Conservation (phyloP, 2,329 filamentous ascomycete genomes). For the Claviceps monticola region DNA sequence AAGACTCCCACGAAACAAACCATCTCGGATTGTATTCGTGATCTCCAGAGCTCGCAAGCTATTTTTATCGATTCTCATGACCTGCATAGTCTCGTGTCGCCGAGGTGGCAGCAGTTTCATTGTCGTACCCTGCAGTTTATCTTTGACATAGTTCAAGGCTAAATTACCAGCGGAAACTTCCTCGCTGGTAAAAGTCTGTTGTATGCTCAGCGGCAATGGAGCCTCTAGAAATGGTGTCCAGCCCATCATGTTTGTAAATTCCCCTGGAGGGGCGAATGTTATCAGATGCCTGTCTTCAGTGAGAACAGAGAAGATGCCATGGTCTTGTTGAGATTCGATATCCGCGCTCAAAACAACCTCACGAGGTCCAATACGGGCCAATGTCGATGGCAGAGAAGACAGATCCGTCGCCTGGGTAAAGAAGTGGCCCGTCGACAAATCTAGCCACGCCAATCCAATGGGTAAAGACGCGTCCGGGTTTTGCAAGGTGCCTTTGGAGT, state of each 20-base stretch:
- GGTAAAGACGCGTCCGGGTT: slow-evolving; percentile 12
- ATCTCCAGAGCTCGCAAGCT: slow-evolving; percentile 84
- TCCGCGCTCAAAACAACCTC: slow-evolving; percentile 69
- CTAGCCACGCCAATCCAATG: slow-evolving; percentile 82
- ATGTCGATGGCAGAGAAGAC: slow-evolving; percentile 58
- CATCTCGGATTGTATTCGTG: slow-evolving; percentile 70
- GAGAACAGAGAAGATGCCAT: slow-evolving; percentile 52
- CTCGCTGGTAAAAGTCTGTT: slow-evolving; percentile 43
- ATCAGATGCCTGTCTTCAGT: slow-evolving; percentile 63
- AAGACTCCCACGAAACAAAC: slow-evolving; percentile 65
- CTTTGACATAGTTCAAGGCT: slow-evolving; percentile 72
- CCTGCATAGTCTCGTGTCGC: slow-evolving; percentile 57
- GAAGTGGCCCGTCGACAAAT: slow-evolving; percentile 90
- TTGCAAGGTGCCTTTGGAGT: slow-evolving; percentile 3
- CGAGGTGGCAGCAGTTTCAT: slow-evolving; percentile 75
- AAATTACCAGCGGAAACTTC: slow-evolving; percentile 69
- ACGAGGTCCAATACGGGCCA: slow-evolving; percentile 70
- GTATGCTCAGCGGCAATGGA: slow-evolving; percentile 41
- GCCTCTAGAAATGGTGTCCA: slow-evolving; percentile 72
- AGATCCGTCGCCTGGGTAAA: slow-evolving; percentile 66
- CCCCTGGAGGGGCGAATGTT: slow-evolving; percentile 48
- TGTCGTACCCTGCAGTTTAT: slow-evolving; percentile 60
- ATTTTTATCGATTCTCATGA: slow-evolving; percentile 86
- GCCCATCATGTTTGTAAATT: slow-evolving; percentile 37
- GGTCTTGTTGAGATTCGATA: slow-evolving; percentile 41